Conservation (phyloP, 768 basidiomycete species). For the Clavulina sp. region DNA sequence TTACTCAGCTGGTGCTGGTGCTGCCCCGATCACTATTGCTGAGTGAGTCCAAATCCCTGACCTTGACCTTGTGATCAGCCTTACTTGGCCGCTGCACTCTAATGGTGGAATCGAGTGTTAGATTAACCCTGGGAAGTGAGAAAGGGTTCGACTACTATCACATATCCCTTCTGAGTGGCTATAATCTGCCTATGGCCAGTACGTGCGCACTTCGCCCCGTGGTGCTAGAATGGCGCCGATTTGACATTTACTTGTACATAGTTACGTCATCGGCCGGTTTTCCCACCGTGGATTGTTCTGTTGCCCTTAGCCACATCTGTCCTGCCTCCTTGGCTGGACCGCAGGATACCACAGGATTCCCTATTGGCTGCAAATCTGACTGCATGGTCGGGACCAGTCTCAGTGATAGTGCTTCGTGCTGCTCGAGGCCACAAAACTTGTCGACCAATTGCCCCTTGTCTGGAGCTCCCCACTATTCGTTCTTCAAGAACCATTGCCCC, state of each 20-base stretch:
- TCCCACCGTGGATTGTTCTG: too few relatives aligned
- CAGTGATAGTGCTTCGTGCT: too few relatives aligned
- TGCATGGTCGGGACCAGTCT: too few relatives aligned
- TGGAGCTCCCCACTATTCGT: too few relatives aligned
- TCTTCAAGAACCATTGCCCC: too few relatives aligned
- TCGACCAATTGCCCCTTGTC: too few relatives aligned
- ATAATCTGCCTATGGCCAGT: neutral
- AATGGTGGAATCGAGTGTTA: too few relatives aligned
- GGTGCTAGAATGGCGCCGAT: conserved; percentile 6
- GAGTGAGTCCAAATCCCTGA: conserved; percentile 4
- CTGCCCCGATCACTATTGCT: conserved; percentile 12
- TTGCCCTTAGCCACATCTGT: too few relatives aligned
- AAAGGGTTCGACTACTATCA: conserved; percentile 9
- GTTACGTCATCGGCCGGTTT: neutral
- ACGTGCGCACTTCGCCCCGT: conserved; percentile 9
- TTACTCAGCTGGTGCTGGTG: conserved; percentile 22
- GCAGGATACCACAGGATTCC: conserved; percentile 10
- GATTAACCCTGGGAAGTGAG: conserved; percentile 5
- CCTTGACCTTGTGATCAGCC: neutral
- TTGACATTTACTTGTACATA: neutral
- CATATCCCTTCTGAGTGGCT: neutral
- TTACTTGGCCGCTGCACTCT: too few relatives aligned
- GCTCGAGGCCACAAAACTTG: too few relatives aligned
- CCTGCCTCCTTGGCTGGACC: conserved; percentile 1
- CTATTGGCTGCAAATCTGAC: too few relatives aligned